A percentile compares a stretch with the other conserved stretches of the same genome.
phyloP scores from a whole-genome alignment of 257 asterid species.

The Nyctanthes arbortristis region DNA sequence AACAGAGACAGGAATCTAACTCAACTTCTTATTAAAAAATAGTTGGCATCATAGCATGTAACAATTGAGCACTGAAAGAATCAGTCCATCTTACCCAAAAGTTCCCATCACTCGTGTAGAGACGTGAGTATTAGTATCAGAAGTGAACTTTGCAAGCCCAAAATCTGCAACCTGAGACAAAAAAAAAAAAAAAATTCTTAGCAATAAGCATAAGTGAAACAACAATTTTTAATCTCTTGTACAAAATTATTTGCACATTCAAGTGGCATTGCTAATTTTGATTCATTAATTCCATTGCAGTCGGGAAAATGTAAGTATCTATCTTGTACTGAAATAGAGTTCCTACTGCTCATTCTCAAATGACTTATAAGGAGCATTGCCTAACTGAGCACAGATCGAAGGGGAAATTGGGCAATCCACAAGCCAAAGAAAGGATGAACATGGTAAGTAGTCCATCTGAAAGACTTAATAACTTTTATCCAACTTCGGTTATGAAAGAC shows the following conservation, averaged over 20 bases:
- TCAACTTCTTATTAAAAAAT: too few relatives aligned
- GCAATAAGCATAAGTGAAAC: constrained; percentile 14
- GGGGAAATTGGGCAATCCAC: neutral
- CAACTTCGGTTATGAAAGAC: neutral
- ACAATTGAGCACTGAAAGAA: constrained; percentile 3
- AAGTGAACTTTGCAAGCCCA: constrained; percentile 77
- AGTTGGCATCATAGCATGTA: neutral
- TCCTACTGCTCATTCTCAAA: neutral
- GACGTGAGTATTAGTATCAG: constrained; percentile 78
- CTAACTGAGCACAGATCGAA: neutral
- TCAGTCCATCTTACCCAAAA: constrained; percentile 67
- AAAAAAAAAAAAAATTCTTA: constrained; percentile 22
- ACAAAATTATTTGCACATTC: constrained; percentile 14
- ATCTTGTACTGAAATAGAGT: neutral
- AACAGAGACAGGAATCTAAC: neutral
- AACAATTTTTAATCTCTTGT: constrained; percentile 4
- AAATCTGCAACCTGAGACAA: constrained; percentile 91
- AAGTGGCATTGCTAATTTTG: neutral
- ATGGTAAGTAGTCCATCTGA: too few relatives aligned
- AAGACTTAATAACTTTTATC: neutral
- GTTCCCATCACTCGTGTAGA: constrained; percentile 98
- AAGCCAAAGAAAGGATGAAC: too few relatives aligned
- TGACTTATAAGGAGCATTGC: neutral
- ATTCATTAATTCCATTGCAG: neutral
- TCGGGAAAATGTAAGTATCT: neutral